phyloP scores from a whole-genome alignment of 345 rosid genomes.

The Arabis hirsuta region DNA sequence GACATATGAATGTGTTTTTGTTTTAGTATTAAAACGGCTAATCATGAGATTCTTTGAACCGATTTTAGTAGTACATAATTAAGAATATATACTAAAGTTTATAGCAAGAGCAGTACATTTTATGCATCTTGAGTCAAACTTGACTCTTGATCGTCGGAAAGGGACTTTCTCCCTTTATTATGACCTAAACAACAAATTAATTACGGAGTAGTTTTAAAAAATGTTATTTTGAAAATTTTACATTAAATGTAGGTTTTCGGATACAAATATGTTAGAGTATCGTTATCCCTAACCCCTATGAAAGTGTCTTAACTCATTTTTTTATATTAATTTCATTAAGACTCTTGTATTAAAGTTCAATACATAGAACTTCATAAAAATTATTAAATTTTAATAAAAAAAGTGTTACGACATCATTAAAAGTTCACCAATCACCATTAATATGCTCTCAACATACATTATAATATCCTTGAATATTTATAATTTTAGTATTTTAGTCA shows the following conservation, averaged over 20 bases:
- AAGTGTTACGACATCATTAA: too few species aligned
- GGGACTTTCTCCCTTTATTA: slow-evolving; percentile 27
- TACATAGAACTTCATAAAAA: too few species aligned
- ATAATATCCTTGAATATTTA: not conserved
- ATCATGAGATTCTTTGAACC: slow-evolving; percentile 18
- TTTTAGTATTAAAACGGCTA: not conserved
- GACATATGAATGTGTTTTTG: slow-evolving; percentile 12
- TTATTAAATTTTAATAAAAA: too few species aligned
- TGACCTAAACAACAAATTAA: not conserved
- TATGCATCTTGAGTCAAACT: slow-evolving; percentile 37
- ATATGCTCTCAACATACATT: not conserved
- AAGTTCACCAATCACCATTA: too few species aligned
- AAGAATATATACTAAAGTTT: not conserved
- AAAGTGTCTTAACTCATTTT: too few species aligned
- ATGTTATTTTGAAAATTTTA: not conserved
- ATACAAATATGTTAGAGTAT: not conserved
- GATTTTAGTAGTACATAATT: not conserved
- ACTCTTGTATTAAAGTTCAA: too few species aligned
- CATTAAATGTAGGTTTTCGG: not conserved
- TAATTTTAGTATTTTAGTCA: too few species aligned
- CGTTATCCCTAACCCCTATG: too few species aligned
- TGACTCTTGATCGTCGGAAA: slow-evolving; percentile 43
- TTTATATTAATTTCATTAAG: too few species aligned
- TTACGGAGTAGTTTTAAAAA: too few species aligned
- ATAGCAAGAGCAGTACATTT: slow-evolving; percentile 6